phyloP scores from a whole-genome alignment of 306 rosid species.

The Trifolium repens region DNA sequence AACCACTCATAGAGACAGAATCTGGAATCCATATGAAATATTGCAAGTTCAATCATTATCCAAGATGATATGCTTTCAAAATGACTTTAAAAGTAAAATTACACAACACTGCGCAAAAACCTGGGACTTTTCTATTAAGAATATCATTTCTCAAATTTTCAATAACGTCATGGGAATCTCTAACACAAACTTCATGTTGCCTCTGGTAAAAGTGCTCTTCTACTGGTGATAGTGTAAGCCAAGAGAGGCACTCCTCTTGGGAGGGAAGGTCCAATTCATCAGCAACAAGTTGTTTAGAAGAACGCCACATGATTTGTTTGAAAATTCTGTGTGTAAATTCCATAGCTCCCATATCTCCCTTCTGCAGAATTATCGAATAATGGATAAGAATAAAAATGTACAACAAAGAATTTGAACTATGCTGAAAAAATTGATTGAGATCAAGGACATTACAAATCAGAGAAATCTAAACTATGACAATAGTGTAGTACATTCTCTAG shows the following conservation, averaged over 20 bases:
- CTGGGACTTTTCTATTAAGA: slow-evolving; percentile 68
- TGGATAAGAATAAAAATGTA: slow-evolving; percentile 30
- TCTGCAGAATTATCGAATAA: slow-evolving; percentile 56
- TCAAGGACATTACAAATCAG: slow-evolving; percentile 13
- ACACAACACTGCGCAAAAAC: slow-evolving; percentile 49
- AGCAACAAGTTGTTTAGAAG: slow-evolving; percentile 78
- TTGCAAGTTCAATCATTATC: slow-evolving; percentile 45
- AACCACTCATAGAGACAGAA: slow-evolving; percentile 51
- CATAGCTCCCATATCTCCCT: slow-evolving; percentile 75
- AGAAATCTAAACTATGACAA: slow-evolving; percentile 26
- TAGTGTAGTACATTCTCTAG: background rate
- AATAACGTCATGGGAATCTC: slow-evolving; percentile 83
- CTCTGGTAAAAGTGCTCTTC: slow-evolving; percentile 97
- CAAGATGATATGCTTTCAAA: slow-evolving; percentile 40
- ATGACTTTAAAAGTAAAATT: slow-evolving; percentile 44
- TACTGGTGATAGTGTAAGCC: slow-evolving; percentile 86
- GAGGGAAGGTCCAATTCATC: slow-evolving; percentile 95
- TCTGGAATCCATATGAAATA: slow-evolving; percentile 55
- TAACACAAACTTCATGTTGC: slow-evolving; percentile 92
- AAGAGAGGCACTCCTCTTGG: slow-evolving; percentile 86
- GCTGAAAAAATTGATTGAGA: slow-evolving; percentile 17
- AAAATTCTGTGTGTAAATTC: slow-evolving; percentile 78
- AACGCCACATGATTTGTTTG: slow-evolving; percentile 95
- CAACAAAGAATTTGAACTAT: background rate
- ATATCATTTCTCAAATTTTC: slow-evolving; percentile 76